phyloP scores from a whole-genome alignment of 139 green algal genomes.

The Astrephomene gubernaculifera region DNA sequence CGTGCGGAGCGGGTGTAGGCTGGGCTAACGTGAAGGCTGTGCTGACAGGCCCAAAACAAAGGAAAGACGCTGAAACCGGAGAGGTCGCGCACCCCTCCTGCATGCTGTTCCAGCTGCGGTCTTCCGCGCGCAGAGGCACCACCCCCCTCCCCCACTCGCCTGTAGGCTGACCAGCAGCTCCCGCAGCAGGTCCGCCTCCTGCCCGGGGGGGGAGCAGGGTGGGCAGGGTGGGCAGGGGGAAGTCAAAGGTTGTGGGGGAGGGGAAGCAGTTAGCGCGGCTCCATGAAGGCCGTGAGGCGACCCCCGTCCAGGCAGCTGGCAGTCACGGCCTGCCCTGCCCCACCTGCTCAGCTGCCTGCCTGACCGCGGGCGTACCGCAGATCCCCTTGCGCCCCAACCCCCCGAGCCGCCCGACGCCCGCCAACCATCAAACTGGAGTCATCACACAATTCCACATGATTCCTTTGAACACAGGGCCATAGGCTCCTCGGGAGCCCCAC shows the following conservation, averaged over 20 bases:
- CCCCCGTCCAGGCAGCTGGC: too few relatives aligned
- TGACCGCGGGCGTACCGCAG: too few relatives aligned
- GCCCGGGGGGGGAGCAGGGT: neutral
- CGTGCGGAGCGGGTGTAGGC: neutral
- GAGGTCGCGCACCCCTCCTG: neutral
- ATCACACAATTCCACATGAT: too few relatives aligned
- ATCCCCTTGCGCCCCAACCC: too few relatives aligned
- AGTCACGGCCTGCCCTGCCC: too few relatives aligned
- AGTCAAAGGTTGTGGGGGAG: neutral
- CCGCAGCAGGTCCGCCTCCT: conserved; percentile 53
- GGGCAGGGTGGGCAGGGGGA: neutral
- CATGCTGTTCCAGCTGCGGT: neutral
- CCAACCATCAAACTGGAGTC: too few relatives aligned
- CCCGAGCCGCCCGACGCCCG: too few relatives aligned
- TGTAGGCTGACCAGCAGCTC: conserved; percentile 53
- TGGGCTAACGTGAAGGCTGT: neutral
- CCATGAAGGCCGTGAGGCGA: neutral
- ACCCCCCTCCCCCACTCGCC: neutral
- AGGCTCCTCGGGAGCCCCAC: too few relatives aligned
- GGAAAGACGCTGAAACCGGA: neutral
- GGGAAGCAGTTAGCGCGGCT: neutral
- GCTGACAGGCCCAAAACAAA: neutral
- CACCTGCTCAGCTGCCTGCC: too few relatives aligned
- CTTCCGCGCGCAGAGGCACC: neutral
- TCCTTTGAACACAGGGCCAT: neutral